Evolutionary conservation across 129 eudicot species (phyloP), one percentile per base, ranked within the genome.

Genomic region (Smallanthus sonchifolius): DNA sequence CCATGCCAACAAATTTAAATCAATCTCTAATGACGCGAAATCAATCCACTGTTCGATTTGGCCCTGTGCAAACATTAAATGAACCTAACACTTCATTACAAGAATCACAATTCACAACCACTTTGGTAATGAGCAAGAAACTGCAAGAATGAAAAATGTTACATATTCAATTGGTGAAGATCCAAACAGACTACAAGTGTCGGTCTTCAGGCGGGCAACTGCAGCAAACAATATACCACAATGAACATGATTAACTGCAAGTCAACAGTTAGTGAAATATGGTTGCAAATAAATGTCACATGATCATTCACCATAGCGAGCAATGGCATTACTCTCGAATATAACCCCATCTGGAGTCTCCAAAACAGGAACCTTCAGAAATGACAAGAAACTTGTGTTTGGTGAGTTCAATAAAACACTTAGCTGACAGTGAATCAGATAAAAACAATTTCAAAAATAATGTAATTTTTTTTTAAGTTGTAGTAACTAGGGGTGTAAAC

Each of bases 311-410:
- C 96, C 92, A 76, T 90, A 90, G 32, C 96, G 89, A 5, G 92
- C 92, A 73, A 93, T 90, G 30, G 97, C 97, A 76, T 93, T 90
- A 70, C 92, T 93, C 80, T 90, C 98, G 75, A 90, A 93, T 1
- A 93, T 15, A n/a, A 95, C 69, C 9, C 98, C 98, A 52, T 90
- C 92, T 51, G 90, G 90, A 36, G 96, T 92, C 74, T 89, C 92
- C 68, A 93, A 82, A 42, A 90, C 97, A 55, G 98, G 97, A 67
- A 93, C 86, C 98, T 92, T 65, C 45, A 69, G 9, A 16, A 39
- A 75, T 7, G 30, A 3, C 39, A 19, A 3, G 54, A 3, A 6
- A 57, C 3, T 10, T 9, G 11, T 30, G 64, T 59, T 62, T 64
- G 15, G 9, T 42, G 36, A n/a, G 11, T 16, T 28, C 13, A 73